Evolutionary conservation across 2,329 filamentous ascomycete species (phyloP).

Genomic region (Fusarium sp.): DNA sequence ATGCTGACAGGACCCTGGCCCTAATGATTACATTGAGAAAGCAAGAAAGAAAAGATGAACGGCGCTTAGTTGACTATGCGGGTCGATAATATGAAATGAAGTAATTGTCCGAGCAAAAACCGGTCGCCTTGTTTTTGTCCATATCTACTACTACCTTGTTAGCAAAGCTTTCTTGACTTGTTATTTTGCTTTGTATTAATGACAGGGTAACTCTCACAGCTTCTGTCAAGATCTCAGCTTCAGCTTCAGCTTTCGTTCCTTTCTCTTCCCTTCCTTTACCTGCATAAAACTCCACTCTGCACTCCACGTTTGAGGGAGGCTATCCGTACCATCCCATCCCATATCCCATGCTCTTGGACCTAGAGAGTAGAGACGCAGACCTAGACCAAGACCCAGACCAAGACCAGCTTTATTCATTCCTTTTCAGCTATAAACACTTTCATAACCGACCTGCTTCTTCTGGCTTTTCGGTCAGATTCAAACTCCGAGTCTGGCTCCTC

Average conservation of each 20-base stretch:
- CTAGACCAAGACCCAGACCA: background rate
- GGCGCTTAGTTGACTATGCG: background rate
- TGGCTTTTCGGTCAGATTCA: conserved; percentile 11
- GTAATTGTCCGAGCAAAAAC: background rate
- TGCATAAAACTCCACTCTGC: conserved; percentile 42
- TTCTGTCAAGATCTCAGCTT: background rate
- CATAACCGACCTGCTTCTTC: conserved; percentile 22
- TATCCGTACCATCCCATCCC: conserved; percentile 12
- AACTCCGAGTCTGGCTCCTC: conserved; percentile 11
- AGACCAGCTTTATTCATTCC: conserved; percentile 7
- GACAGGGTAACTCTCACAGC: background rate
- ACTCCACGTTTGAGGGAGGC: conserved; percentile 35
- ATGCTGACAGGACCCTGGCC: conserved; percentile 36
- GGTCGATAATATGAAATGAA: background rate
- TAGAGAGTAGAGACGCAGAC: no score
- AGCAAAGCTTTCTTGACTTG: background rate
- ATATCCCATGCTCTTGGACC: background rate
- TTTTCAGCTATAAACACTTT: conserved; percentile 18
- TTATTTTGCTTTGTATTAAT: background rate
- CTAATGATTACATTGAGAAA: conserved; percentile 18
- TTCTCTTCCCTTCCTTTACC: conserved; percentile 22
- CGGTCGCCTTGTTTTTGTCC: background rate
- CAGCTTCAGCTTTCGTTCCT: conserved; percentile 20
- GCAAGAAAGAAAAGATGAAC: background rate
- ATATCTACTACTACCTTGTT: background rate